A percentile compares a stretch with the other conserved stretches of the same genome.
Conservation (phyloP, 345 rosid species). For the Crucihimalaya himalaica region DNA sequence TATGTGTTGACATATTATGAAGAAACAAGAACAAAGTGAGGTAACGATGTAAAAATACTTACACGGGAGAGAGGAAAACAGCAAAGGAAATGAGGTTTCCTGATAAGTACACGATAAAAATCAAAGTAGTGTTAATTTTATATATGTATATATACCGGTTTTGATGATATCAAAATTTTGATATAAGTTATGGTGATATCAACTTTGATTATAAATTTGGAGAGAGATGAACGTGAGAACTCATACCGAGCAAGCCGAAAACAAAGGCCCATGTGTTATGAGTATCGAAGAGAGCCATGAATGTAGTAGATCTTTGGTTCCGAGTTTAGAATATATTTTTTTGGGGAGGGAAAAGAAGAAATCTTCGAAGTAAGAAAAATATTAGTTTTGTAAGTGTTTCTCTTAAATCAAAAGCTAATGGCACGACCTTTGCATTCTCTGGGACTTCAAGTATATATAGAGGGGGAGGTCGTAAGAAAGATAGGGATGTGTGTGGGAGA, state of each 20-base stretch:
- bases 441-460: conserved; percentile 35
- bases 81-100: conserved; percentile 68
- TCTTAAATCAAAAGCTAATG: conserved; percentile 34
- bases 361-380: conserved; percentile 19
- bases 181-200: conserved; percentile 12
- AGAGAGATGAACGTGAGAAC: neutral
- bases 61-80: conserved; percentile 74
- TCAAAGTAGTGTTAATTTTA: neutral
- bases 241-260: conserved; percentile 43
- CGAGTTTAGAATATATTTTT: neutral
- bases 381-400: conserved; percentile 26
- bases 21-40: conserved; percentile 19
- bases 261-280: conserved; percentile 41
- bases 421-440: conserved; percentile 36
- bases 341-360: conserved; percentile 17
- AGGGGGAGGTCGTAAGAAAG: neutral
- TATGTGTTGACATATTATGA: neutral
- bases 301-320: conserved; percentile 7
- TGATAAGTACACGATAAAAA: conserved; percentile 28
- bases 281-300: conserved; percentile 41
- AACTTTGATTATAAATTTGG: neutral
- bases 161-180: neutral
- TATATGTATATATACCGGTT: neutral
- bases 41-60: conserved; percentile 43
- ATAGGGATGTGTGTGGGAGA: conserved; percentile 18